phyloP scores from a whole-genome alignment of 2,329 filamentous ascomycete species.

The Periconia sp. region DNA sequence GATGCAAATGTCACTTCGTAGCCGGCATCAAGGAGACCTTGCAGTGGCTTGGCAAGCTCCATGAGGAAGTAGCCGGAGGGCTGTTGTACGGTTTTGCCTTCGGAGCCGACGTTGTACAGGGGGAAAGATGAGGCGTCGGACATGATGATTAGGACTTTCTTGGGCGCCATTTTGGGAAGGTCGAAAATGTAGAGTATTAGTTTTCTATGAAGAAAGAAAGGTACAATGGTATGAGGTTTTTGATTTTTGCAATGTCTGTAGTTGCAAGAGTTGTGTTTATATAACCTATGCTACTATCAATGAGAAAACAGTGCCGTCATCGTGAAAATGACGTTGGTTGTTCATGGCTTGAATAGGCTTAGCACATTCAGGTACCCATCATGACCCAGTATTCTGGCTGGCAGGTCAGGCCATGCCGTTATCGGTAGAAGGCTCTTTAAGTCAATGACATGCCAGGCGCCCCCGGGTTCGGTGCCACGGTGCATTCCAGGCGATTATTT shows the following conservation, averaged over 20 bases:
- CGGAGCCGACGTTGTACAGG: conserved; percentile 26
- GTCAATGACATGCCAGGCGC: too few relatives aligned
- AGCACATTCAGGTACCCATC: neutral
- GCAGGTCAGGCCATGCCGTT: too few relatives aligned
- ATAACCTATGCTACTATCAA: neutral
- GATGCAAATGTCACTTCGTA: conserved; percentile 52
- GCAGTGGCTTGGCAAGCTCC: conserved; percentile 35
- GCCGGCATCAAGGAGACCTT: conserved; percentile 29
- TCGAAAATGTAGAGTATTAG: neutral
- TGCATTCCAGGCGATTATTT: neutral
- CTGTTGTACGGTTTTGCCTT: conserved; percentile 27
- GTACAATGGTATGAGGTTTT: neutral
- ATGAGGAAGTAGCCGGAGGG: conserved; percentile 36
- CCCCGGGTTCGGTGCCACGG: neutral
- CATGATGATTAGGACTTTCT: conserved; percentile 50
- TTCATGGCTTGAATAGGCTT: neutral
- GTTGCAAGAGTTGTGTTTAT: neutral
- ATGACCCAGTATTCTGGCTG: neutral
- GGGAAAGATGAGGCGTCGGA: conserved; percentile 46
- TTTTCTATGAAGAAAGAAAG: too few relatives aligned
- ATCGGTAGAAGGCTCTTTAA: too few relatives aligned
- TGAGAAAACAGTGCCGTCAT: neutral
- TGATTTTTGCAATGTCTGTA: neutral
- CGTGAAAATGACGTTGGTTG: neutral
- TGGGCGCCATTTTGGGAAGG: conserved; percentile 22